Base-by-base conservation (phyloP, 441 rosid genomes). In the Pelargonium citronellum region DNA sequence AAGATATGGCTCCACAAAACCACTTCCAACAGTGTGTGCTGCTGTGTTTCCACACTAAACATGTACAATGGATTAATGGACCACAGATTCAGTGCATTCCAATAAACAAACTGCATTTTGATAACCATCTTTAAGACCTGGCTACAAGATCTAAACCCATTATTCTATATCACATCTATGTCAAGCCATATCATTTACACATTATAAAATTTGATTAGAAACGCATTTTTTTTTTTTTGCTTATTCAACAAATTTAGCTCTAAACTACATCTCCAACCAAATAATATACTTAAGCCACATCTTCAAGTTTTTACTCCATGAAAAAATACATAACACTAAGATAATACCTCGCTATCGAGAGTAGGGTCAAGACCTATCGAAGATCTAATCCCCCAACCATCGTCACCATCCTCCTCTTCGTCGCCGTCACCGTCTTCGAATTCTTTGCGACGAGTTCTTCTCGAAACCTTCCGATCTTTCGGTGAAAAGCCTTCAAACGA, bases 351-450 rank as follows among this genome's bases (percentile, higher is more conserved):
- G 6, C 88, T 67, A 55, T 90, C 96, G 19, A 89, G 89, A 61
- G 92, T 87, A 17, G 69, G 77, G 65, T 89, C 96, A 74, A 87
- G 75, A 9, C 95, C 91, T 47, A 86, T 75, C n/a, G 83, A 85
- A 4, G 91, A 83, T 71, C 87, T 78, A 68, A 90, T 86, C 11
- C 79, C 83, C 90, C 89, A 87, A 4, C 44, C 89, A 1, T 34
- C 73, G 17, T 6, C 74, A 16, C 44, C 74, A 20, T 44, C 74
- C 4, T 19, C 58, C 9, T 70, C 79, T 0, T 76, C 74, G 24
- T 27, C 63, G 63, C 27, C 63, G 3, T 17, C 63, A 17, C 79
- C 87, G 34, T 61, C 79, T 10, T 69, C 81, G 8, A 44, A n/a
- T 57, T 64, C 57, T 15, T 79, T 68, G 2, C 74, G 74, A 57